Evolutionary conservation across 345 rosid species (phyloP).

Genomic region (Hypericum androsaemum): DNA sequence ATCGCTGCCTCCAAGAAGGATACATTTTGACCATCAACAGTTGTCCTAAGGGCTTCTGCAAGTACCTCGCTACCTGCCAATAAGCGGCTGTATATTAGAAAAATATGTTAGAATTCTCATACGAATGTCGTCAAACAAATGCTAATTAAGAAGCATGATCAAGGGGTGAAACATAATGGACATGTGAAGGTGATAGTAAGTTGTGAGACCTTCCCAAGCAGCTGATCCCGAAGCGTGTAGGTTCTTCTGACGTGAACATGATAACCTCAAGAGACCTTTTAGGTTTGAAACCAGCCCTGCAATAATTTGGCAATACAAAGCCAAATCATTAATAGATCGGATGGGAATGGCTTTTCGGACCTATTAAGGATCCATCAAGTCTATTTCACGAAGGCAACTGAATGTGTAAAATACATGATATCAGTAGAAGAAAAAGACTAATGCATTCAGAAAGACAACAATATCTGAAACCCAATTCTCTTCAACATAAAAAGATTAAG

Average conservation of each 20-base stretch:
- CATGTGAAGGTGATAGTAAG: neutral
- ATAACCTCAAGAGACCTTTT: conserved; percentile 76
- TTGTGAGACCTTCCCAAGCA: conserved; percentile 77
- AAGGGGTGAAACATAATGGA: conserved; percentile 1
- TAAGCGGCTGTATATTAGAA: conserved; percentile 54
- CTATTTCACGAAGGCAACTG: no score
- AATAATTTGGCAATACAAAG: conserved; percentile 10
- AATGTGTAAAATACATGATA: no score
- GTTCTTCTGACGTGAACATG: conserved; percentile 91
- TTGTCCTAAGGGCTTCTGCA: conserved; percentile 44
- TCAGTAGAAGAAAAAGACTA: no score
- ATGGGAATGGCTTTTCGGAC: no score
- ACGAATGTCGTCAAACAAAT: neutral
- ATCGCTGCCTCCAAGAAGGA: conserved; percentile 74
- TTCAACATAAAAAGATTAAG: no score
- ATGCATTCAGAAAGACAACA: no score
- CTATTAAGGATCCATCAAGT: no score
- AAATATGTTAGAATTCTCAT: conserved; percentile 10
- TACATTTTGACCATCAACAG: conserved; percentile 59
- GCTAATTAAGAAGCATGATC: neutral
- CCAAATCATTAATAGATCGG: neutral
- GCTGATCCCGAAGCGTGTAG: conserved; percentile 89
- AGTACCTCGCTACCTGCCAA: conserved; percentile 63
- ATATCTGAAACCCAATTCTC: no score
- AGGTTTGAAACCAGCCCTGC: conserved; percentile 80